Base-by-base conservation (phyloP, 2,329 filamentous ascomycete species). In the Claviceps paspali region DNA sequence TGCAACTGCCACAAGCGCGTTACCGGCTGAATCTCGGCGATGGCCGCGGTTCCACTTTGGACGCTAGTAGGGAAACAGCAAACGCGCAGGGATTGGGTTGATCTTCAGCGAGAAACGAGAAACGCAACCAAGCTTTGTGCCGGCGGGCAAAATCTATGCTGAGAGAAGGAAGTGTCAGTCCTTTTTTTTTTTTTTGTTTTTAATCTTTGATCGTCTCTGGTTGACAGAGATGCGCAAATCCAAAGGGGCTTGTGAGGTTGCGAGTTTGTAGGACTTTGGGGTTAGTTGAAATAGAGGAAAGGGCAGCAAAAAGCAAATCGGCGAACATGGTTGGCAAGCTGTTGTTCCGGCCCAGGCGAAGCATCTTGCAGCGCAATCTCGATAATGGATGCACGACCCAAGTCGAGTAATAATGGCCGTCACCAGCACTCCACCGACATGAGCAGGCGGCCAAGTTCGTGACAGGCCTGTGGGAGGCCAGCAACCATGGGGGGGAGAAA, bases 1-100 rank as follows among this genome's bases (percentile, higher is more conserved):
- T 42, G 14, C n/a, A 19, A 6, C 11, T 24, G 21, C 28, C 9
- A 18, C 6, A 14, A 19, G 1, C 1, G 14, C 26, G 43, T 37
- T 36, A 32, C 23, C 44, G 43, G 44, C 38, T 41, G 38, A 46
- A 33, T 33, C 21, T 45, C 43, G 44, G 44, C 17, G 29, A 30
- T 15, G 22, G 17, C 29, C 22, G 5, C 3, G 15, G 36, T 3
- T 12, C 30, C 30, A 35, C 32, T 24, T 15, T 26, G n/a, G 26
- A n/a, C 38, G 35, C 43, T 45, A 45, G 35, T 29, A 38, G 34
- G 12, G 8, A 41, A 40, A 27, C 10, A 24, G 35, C 31, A 33
- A 19, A 28, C 12, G 21, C 36, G 35, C 42, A 45, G 40, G 42
- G 40, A 36, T 44, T 41, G 33, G 32, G 27, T 30, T 22, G 33